A percentile compares a stretch with the other conserved stretches of the same genome.
Evolutionary conservation across 345 rosid genomes (phyloP).

Genomic region (Gossypium bickii): DNA sequence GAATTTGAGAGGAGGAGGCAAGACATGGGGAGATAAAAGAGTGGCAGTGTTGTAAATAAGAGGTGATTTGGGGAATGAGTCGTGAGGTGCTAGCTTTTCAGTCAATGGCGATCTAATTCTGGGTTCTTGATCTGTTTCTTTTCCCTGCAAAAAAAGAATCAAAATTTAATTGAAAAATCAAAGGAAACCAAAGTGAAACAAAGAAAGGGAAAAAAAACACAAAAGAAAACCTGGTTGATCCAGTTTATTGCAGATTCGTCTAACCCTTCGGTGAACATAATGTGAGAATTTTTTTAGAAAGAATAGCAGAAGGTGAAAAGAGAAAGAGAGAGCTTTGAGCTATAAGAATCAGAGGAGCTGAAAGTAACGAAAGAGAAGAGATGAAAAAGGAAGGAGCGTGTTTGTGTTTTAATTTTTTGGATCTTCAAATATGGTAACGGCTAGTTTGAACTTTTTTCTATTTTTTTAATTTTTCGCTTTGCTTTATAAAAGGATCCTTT

Average conservation of each 20-base stretch:
- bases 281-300: background rate
- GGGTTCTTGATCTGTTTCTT: slow-evolving; percentile 38
- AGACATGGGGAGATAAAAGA: slow-evolving; percentile 35
- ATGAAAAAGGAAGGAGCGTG: slow-evolving; percentile 26
- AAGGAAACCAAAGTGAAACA: background rate
- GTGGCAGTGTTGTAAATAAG: slow-evolving; percentile 25
- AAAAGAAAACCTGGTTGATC: slow-evolving; percentile 54
- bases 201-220: background rate
- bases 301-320: slow-evolving; percentile 9
- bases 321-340: background rate
- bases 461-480: background rate
- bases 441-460: slow-evolving; percentile 38
- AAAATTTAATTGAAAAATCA: background rate
- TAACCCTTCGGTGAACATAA: slow-evolving; percentile 64
- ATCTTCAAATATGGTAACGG: slow-evolving; percentile 44
- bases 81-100: slow-evolving; percentile 37
- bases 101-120: slow-evolving; percentile 62
- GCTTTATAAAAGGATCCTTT: background rate
- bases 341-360: background rate
- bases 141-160: slow-evolving; percentile 26
- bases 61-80: slow-evolving; percentile 46
- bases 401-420: background rate
- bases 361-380: slow-evolving; percentile 1
- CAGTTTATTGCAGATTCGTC: slow-evolving; percentile 69
- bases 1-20: slow-evolving; percentile 69